Percentiles rank a stretch among this genome's conserved stretches.
Evolutionary conservation across 1,284 basidiomycete genomes (phyloP).

Genomic region (Lentinula novae-zelandiae): DNA sequence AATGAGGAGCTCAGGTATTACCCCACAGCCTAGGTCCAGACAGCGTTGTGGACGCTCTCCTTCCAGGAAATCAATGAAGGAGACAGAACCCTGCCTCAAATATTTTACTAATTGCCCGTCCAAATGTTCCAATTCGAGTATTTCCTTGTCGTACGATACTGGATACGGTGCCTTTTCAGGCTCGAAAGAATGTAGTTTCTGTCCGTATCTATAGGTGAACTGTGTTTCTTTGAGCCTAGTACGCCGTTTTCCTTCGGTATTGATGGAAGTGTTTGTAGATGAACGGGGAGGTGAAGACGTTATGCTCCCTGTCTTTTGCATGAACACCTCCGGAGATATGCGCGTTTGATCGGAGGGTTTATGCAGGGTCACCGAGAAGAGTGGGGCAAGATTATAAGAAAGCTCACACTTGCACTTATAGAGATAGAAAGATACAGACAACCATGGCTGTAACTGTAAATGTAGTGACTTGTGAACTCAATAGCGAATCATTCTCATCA

Average conservation of each 20-base stretch:
- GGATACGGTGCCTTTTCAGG: slow-evolving; percentile 76
- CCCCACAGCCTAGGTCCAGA: slow-evolving; percentile 70
- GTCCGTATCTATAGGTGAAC: slow-evolving; percentile 56
- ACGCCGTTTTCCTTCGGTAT: slow-evolving; percentile 29
- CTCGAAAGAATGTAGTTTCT: slow-evolving; percentile 60
- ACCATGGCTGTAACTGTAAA: not conserved
- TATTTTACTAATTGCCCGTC: slow-evolving; percentile 51
- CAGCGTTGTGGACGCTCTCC: slow-evolving; percentile 41
- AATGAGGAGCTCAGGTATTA: slow-evolving; percentile 29
- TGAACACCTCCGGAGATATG: slow-evolving; percentile 2
- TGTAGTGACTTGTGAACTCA: not conserved
- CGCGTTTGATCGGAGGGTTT: not conserved
- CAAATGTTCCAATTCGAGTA: slow-evolving; percentile 65
- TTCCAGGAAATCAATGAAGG: slow-evolving; percentile 50
- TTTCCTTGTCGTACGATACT: slow-evolving; percentile 57
- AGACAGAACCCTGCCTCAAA: slow-evolving; percentile 43
- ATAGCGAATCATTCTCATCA: not conserved
- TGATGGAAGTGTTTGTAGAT: slow-evolving; percentile 19
- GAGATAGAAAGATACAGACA: not conserved
- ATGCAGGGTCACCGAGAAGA: not conserved
- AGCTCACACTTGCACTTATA: not conserved
- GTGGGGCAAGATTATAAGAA: not conserved
- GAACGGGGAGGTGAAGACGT: slow-evolving; percentile 18
- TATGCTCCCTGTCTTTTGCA: slow-evolving; percentile 7
- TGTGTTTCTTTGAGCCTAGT: slow-evolving; percentile 50